Percentiles rank a stretch among this genome's conserved stretches.
phyloP scores from a whole-genome alignment of 768 basidiomycete species.

The Phylloporus arenicola region DNA sequence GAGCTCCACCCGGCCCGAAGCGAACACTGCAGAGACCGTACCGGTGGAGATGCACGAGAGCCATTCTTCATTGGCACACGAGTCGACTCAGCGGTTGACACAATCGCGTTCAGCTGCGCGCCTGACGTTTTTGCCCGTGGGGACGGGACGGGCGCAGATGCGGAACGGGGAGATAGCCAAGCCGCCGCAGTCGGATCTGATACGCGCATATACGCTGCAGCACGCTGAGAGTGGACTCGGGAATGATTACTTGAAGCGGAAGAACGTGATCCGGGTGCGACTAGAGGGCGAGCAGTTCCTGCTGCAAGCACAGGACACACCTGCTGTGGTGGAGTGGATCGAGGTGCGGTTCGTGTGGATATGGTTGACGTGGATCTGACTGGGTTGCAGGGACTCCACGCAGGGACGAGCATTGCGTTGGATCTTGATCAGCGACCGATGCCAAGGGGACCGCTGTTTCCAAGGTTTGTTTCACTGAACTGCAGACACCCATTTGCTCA shows the following conservation, averaged over 20 bases:
- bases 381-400: conserved; percentile 70
- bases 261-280: conserved; percentile 88
- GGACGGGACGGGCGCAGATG: conserved; percentile 12
- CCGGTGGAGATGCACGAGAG: conserved; percentile 21
- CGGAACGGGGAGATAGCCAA: conserved; percentile 30
- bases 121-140: conserved; percentile 19
- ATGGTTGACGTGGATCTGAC: conserved; percentile 1
- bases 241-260: conserved; percentile 90
- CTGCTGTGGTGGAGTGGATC: conserved; percentile 90
- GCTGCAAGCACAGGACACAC: conserved; percentile 78
- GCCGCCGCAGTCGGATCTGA: conserved; percentile 48
- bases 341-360: conserved; percentile 52
- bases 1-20: conserved; percentile 6
- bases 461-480: conserved; percentile 43
- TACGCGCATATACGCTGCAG: conserved; percentile 77
- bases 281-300: conserved; percentile 97
- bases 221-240: conserved; percentile 91
- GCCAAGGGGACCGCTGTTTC: conserved; percentile 86
- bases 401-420: conserved; percentile 84
- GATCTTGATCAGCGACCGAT: conserved; percentile 90
- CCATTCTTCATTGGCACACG: conserved; percentile 19
- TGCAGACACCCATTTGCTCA: not conserved
- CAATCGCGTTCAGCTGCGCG: conserved; percentile 19
- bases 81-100: conserved; percentile 8
- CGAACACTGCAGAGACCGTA: conserved; percentile 10